Percentiles rank a stretch among this genome's conserved stretches.
phyloP scores from a whole-genome alignment of 495 filamentous ascomycete species.

The Oleoguttula mirabilis region DNA sequence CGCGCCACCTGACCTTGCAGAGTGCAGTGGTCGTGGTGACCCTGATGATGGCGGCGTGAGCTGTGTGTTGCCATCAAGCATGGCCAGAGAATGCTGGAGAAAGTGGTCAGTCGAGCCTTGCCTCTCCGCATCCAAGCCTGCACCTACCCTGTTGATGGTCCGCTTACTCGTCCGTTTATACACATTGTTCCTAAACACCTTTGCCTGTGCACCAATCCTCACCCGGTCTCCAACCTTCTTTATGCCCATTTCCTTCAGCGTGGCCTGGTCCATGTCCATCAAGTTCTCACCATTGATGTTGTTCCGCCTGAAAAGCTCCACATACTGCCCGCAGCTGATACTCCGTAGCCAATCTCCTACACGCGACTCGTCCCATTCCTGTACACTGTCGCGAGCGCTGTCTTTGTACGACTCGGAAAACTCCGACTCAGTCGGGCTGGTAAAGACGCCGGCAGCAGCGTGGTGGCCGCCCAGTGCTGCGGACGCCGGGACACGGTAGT shows the following conservation, averaged over 20 bases:
- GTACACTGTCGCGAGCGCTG: constrained; percentile 6
- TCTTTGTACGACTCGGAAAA: constrained; percentile 59
- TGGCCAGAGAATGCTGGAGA: constrained; percentile 56
- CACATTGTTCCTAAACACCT: constrained; percentile 75
- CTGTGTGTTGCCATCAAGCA: constrained; percentile 42
- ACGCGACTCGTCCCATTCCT: constrained; percentile 74
- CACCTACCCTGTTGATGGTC: constrained; percentile 56
- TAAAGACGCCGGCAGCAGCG: constrained; percentile 46
- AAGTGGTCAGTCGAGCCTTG: constrained; percentile 18
- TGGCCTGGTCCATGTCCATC: constrained; percentile 90
- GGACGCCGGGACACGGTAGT: constrained; percentile 42
- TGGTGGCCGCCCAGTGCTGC: constrained; percentile 39
- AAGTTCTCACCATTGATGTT: constrained; percentile 95
- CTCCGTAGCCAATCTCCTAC: constrained; percentile 82
- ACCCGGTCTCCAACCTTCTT: constrained; percentile 97
- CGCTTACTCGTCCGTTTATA: constrained; percentile 74
- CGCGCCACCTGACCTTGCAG: constrained; percentile 35
- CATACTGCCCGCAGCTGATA: constrained; percentile 88
- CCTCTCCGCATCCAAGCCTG: not conserved
- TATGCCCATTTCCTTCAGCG: constrained; percentile 94
- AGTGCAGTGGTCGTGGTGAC: constrained; percentile 49
- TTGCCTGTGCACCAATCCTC: constrained; percentile 80
- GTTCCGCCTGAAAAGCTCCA: constrained; percentile 79
- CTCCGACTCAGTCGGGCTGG: constrained; percentile 86
- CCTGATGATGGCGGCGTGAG: constrained; percentile 54